Percentiles rank a stretch among this genome's conserved stretches.
Conservation (phyloP, 306 rosid genomes). For the Canavalia ensiformis region DNA sequence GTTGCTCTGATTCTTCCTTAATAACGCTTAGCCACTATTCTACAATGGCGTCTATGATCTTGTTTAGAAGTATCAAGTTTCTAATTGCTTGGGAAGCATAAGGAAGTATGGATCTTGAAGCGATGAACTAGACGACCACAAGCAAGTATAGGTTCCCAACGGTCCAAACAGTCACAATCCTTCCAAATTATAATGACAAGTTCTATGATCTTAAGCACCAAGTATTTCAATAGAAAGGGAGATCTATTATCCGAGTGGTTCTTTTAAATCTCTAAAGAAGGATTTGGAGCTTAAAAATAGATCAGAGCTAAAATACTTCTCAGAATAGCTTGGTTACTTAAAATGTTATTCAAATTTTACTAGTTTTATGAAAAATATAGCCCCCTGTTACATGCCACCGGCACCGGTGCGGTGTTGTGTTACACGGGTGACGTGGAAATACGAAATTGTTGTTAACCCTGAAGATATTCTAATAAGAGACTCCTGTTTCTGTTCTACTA, state of each 20-base stretch:
- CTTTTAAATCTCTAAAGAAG: slow-evolving; percentile 8
- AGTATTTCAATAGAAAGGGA: slow-evolving; percentile 9
- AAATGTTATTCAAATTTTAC: neutral
- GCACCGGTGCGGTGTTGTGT: neutral
- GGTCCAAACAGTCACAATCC: neutral
- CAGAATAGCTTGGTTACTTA: neutral
- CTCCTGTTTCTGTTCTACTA: neutral
- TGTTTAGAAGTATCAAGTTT: neutral
- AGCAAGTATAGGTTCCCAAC: neutral
- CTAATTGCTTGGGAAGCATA: neutral
- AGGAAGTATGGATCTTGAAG: neutral
- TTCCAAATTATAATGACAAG: neutral
- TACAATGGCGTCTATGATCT: neutral
- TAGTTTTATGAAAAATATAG: neutral
- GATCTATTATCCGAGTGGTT: neutral
- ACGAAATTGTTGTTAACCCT: neutral
- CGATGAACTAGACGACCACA: neutral
- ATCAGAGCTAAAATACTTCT: neutral
- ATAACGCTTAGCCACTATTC: neutral
- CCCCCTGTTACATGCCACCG: neutral
- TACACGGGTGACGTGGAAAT: slow-evolving; percentile 14
- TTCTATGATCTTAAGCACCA: neutral
- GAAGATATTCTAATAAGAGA: neutral
- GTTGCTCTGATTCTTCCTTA: slow-evolving; percentile 8
- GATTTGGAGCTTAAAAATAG: neutral